Percentiles rank a stretch among this genome's conserved stretches.
Evolutionary conservation across 78 protist species (phyloP).

Genomic region (Dictyostelium intermedium): DNA sequence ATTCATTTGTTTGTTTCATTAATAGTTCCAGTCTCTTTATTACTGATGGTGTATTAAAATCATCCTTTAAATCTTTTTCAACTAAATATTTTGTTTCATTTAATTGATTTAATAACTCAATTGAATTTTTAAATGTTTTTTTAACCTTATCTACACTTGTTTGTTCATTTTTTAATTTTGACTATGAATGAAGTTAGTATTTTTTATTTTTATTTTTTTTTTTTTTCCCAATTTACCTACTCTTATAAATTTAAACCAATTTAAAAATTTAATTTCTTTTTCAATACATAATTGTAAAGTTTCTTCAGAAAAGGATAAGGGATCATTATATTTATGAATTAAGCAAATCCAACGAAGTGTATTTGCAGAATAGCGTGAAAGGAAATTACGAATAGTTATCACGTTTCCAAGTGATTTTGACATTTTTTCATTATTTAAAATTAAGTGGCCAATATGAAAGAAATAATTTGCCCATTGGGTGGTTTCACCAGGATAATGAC

Average conservation of each 20-base stretch:
- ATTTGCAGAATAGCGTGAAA: neutral
- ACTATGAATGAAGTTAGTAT: neutral
- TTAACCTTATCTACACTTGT: neutral
- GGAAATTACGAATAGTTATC: slow-evolving; percentile 91
- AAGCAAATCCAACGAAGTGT: neutral
- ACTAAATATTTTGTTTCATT: neutral
- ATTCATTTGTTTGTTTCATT: slow-evolving; percentile 6
- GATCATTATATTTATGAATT: slow-evolving; percentile 12
- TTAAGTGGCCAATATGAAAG: slow-evolving; percentile 95
- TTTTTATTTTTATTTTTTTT: neutral
- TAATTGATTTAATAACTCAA: slow-evolving; percentile 12
- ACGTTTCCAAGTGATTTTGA: slow-evolving; percentile 98
- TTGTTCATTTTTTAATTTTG: neutral
- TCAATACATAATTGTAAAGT: neutral
- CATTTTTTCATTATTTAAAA: slow-evolving; percentile 96
- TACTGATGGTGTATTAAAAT: slow-evolving; percentile 71
- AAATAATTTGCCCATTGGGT: slow-evolving; percentile 96
- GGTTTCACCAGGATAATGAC: neutral
- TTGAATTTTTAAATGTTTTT: neutral
- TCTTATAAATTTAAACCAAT: neutral
- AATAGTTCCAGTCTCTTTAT: neutral
- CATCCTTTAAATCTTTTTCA: slow-evolving; percentile 12
- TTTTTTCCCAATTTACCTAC: slow-evolving; percentile 4
- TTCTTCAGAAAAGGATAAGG: neutral
- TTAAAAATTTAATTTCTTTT: neutral